Evolutionary conservation across 495 filamentous ascomycete species (phyloP), one percentile per base, ranked within the genome.

Genomic region (Cudoniella acicularis): DNA sequence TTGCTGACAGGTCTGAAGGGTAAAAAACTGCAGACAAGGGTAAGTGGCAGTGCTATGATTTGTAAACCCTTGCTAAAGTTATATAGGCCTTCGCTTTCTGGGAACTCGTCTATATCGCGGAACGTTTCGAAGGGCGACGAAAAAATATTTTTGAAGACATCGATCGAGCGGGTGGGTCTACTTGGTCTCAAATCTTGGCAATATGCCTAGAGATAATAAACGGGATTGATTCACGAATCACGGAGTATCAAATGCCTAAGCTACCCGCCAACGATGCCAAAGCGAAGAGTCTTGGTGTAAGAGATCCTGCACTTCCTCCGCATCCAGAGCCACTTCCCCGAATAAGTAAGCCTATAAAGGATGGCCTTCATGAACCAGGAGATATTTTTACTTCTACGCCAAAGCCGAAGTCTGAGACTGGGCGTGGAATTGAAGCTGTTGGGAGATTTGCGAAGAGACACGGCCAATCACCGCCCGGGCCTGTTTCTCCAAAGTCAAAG

Each of bases 91-190:
- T 93, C 69, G 93, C 94, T 22, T 90, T 96, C 74, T 95, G 92
- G 89, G 94, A 98, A 69, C 77, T 98, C 18, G 79, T 81, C 25
- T 79, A 87, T 56, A 95, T 97, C 61, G 85, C 89, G 49, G 79
- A 87, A 52, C 82, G 83, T 27, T 90, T 84, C 58, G 75, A 84
- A 10, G 81, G 82, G 9, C 83, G 95, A 25, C 84, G 94, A 21
- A 89, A 87, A 67, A 79, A 82, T 18, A 91, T 98, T 53, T 97
- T 90, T 73, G 84, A 86, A 55, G 95, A 98, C 63, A 87, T 97
- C 52, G 90, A 96, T 57, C 90, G 94, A 59, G 82, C 83, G 26
- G 86, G 84, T 30, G 87, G 87, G 1, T 80, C 87, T 4, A 86
- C 85, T 48, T 96, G 91, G 91, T 83, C 84, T 13, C 91, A 96